phyloP scores from a whole-genome alignment of 2,329 filamentous ascomycete genomes.

The Karstenula rhodostoma region DNA sequence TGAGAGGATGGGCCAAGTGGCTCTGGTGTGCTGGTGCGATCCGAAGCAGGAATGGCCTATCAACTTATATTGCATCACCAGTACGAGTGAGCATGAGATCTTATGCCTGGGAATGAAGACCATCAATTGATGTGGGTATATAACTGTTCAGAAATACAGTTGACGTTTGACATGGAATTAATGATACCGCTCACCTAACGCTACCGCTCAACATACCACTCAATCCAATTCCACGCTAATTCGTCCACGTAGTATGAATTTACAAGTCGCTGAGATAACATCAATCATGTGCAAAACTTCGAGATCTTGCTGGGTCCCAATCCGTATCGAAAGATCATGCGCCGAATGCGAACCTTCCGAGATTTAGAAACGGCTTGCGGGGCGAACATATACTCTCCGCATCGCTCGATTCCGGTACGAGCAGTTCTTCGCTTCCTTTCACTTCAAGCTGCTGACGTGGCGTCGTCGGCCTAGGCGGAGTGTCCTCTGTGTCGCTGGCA shows the following conservation, averaged over 20 bases:
- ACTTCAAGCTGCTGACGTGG: conserved; percentile 31
- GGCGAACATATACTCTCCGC: conserved; percentile 48
- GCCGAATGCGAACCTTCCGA: conserved; percentile 50
- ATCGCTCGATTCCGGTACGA: conserved; percentile 55
- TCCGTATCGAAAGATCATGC: conserved; percentile 24
- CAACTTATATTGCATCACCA: background rate
- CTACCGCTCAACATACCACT: too few relatives aligned
- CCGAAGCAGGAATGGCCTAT: background rate
- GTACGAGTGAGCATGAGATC: too few relatives aligned
- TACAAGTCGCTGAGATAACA: background rate
- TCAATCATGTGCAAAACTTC: background rate
- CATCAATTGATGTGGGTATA: conserved; percentile 11
- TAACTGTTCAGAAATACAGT: background rate
- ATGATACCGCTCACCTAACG: background rate
- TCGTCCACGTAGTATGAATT: background rate
- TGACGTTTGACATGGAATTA: background rate
- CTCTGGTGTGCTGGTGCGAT: background rate
- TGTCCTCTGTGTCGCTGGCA: conserved; percentile 27
- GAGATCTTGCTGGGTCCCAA: background rate
- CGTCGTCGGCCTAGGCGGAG: conserved; percentile 32
- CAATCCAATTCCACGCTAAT: background rate
- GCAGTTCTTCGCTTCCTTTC: conserved; percentile 57
- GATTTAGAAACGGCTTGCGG: conserved; percentile 46
- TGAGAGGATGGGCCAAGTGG: background rate
- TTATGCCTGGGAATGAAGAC: background rate